Conservation (phyloP, 108 stramenopile species). For the Skeletonema costatum region DNA sequence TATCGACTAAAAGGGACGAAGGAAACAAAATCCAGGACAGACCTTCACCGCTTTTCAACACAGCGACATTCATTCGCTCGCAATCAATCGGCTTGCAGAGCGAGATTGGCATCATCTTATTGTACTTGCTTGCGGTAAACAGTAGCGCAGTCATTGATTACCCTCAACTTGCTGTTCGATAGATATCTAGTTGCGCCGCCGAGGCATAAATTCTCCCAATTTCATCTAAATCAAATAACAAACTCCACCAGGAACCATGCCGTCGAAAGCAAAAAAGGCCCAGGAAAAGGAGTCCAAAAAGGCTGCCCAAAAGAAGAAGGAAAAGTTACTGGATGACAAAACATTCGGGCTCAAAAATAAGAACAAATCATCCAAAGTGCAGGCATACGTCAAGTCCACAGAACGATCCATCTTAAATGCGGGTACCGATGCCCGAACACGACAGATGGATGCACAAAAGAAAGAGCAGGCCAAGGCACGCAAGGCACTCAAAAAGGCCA, state of each 20-base stretch:
- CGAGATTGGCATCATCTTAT: no score
- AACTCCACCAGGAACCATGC: conserved; percentile 45
- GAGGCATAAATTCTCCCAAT: conserved; percentile 22
- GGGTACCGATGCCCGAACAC: conserved; percentile 63
- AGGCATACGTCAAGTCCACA: conserved; percentile 55
- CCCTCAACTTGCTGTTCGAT: no score
- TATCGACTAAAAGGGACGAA: no score
- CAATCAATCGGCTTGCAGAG: no score
- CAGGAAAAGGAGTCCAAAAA: conserved; percentile 69
- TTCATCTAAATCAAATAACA: not conserved
- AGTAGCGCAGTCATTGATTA: no score
- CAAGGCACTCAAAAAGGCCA: conserved; percentile 77
- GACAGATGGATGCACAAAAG: conserved; percentile 64
- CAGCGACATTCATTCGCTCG: no score
- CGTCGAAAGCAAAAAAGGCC: conserved; percentile 59
- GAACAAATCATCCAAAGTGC: conserved; percentile 86
- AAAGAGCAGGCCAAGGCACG: conserved; percentile 62
- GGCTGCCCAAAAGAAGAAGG: conserved; percentile 87
- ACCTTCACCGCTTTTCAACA: no score
- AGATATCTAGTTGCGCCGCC: not conserved
- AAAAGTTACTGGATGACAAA: conserved; percentile 79
- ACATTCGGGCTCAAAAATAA: conserved; percentile 94
- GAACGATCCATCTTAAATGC: conserved; percentile 67
- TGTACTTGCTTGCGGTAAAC: no score
- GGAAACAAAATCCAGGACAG: no score